A percentile compares a stretch with the other conserved stretches of the same genome.
Evolutionary conservation across 2,329 filamentous ascomycete genomes (phyloP).

Genomic region (Colletotrichum theobromicola): DNA sequence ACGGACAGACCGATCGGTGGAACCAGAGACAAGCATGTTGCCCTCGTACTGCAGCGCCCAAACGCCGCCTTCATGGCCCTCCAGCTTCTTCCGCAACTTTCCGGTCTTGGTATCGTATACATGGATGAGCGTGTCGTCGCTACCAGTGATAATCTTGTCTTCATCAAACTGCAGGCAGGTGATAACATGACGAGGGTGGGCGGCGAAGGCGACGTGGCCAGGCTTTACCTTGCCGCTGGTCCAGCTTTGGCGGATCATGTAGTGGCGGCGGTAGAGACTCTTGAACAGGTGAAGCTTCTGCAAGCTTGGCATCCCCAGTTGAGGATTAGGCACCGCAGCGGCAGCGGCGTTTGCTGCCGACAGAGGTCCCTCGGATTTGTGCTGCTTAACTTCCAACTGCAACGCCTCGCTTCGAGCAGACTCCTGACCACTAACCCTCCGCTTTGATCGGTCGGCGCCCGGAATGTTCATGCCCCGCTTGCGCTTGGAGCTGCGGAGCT

Average conservation of each 20-base stretch:
- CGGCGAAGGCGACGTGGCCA: constrained; percentile 92
- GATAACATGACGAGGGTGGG: constrained; percentile 94
- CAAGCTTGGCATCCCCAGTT: constrained; percentile 78
- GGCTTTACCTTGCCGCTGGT: constrained; percentile 86
- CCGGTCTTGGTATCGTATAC: constrained; percentile 98
- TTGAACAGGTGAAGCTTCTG: constrained; percentile 93
- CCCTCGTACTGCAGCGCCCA: constrained; percentile 98
- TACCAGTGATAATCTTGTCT: constrained; percentile 97
- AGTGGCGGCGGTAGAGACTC: constrained; percentile 90
- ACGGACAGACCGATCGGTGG: constrained; percentile 96
- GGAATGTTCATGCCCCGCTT: constrained; percentile 57
- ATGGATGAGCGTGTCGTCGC: constrained; percentile 96
- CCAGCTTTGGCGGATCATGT: constrained; percentile 91
- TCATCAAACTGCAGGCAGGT: constrained; percentile 98
- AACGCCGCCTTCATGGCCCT: constrained; percentile 95
- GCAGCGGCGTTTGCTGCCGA: constrained; percentile 88
- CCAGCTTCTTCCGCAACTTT: constrained; percentile 79
- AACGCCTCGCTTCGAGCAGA: constrained; percentile 46
- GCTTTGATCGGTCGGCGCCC: constrained; percentile 57
- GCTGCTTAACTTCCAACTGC: constrained; percentile 46
- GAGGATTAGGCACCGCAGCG: constrained; percentile 79
- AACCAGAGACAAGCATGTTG: constrained; percentile 93
- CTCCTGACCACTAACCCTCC: constrained; percentile 56
- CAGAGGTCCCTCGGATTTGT: constrained; percentile 80
- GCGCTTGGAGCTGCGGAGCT: constrained; percentile 58